Evolutionary conservation across 1,284 basidiomycete species (phyloP).

Genomic region (Agroathelia rolfsii): DNA sequence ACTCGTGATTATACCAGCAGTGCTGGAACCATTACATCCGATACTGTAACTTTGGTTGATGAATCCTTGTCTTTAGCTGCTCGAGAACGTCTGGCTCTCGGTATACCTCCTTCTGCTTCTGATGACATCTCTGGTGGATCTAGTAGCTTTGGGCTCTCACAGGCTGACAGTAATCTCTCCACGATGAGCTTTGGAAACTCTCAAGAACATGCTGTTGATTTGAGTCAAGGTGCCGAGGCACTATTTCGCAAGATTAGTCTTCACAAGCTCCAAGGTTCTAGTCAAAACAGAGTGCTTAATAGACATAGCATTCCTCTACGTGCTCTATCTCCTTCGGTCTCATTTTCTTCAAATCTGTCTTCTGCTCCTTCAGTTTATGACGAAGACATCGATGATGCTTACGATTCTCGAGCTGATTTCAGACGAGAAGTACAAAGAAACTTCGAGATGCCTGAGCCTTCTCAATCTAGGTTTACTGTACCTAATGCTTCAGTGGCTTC

Average conservation of each 20-base stretch:
- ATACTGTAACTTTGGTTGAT: too few relatives aligned
- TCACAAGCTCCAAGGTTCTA: constrained; percentile 14
- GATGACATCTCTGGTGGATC: constrained; percentile 13
- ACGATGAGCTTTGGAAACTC: constrained; percentile 34
- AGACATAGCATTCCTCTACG: not conserved
- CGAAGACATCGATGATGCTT: too few relatives aligned
- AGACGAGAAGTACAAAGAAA: too few relatives aligned
- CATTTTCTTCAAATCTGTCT: constrained; percentile 8
- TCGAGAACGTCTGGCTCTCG: constrained; percentile 35
- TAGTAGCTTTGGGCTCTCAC: constrained; percentile 23
- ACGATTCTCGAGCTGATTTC: too few relatives aligned
- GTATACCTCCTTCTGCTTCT: constrained; percentile 33
- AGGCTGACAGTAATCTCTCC: constrained; percentile 38
- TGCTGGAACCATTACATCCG: not conserved
- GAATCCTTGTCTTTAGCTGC: constrained; percentile 32
- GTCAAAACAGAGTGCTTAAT: constrained; percentile 9
- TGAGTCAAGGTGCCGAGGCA: constrained; percentile 43
- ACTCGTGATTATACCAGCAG: too few relatives aligned
- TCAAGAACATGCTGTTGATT: constrained; percentile 27
- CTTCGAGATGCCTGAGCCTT: too few relatives aligned
- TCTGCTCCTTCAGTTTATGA: constrained; percentile 19
- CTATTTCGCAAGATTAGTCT: constrained; percentile 35
- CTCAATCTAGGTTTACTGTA: too few relatives aligned
- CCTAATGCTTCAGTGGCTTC: too few relatives aligned
- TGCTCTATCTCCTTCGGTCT: not conserved